Percentiles rank a stretch among this genome's conserved stretches.
Evolutionary conservation across 1,139 yeast species (phyloP).

Genomic region (Geotrichum restrictum): DNA sequence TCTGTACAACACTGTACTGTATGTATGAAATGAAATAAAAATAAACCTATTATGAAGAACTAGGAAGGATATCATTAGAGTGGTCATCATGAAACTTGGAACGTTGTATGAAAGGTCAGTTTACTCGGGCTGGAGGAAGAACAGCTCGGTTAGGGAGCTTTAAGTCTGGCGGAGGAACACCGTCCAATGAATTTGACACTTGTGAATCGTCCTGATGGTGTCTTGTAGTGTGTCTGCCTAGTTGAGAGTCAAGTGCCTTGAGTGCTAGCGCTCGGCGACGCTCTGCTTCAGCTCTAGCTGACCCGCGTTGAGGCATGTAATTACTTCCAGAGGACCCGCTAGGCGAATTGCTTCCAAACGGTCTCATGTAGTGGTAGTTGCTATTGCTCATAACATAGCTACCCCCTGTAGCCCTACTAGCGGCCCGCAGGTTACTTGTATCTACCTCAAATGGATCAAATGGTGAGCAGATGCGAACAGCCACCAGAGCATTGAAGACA

Average conservation of each 20-base stretch:
- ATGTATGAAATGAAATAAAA: too few species aligned
- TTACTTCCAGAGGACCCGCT: neutral
- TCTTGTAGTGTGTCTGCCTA: neutral
- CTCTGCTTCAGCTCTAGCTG: slow-evolving; percentile 54
- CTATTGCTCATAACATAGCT: slow-evolving; percentile 19
- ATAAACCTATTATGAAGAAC: neutral
- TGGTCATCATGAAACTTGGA: neutral
- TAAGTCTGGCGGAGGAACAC: slow-evolving; percentile 6
- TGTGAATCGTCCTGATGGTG: neutral
- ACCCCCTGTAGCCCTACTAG: slow-evolving; percentile 16
- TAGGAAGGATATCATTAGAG: neutral
- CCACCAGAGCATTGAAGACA: slow-evolving; percentile 50
- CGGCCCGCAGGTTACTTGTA: slow-evolving; percentile 65
- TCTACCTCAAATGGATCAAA: slow-evolving; percentile 69
- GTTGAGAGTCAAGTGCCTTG: slow-evolving; percentile 56
- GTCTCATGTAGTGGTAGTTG: slow-evolving; percentile 10
- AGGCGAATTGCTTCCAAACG: neutral
- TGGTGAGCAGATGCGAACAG: slow-evolving; percentile 56
- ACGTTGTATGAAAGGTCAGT: slow-evolving; percentile 5
- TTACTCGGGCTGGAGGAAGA: slow-evolving; percentile 16
- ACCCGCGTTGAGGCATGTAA: slow-evolving; percentile 2
- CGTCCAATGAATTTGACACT: neutral
- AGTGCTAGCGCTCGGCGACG: slow-evolving; percentile 83
- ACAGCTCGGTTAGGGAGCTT: slow-evolving; percentile 18
- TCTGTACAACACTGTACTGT: too few species aligned